A percentile compares a stretch with the other conserved stretches of the same genome.
Evolutionary conservation across 2,329 filamentous ascomycete species (phyloP).

Genomic region (Penicillium sp.): DNA sequence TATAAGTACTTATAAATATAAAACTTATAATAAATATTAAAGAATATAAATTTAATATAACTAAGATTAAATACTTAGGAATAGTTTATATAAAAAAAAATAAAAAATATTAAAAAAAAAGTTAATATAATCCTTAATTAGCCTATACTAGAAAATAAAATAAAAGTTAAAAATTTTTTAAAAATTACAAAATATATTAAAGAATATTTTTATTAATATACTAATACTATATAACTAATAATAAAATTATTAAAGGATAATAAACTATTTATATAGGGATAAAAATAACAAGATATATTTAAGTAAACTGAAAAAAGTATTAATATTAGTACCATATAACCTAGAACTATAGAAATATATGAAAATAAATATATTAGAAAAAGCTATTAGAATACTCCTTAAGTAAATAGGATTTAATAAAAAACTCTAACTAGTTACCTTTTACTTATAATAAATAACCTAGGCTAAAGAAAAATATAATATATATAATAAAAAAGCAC

Average conservation of each 20-base stretch:
- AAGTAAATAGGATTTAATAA: neutral
- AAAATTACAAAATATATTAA: neutral
- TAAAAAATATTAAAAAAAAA: neutral
- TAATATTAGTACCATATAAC: neutral
- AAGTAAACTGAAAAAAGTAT: neutral
- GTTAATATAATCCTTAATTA: neutral
- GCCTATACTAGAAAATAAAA: no score
- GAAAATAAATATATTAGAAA: neutral
- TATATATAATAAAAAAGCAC: neutral
- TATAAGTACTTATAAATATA: no score
- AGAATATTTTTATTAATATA: constrained; percentile 2
- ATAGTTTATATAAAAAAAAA: neutral
- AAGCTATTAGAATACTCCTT: constrained; percentile 5
- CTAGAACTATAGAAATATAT: neutral
- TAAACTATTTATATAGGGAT: neutral
- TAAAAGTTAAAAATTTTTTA: neutral
- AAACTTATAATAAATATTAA: no score
- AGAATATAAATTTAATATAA: no score
- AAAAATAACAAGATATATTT: neutral
- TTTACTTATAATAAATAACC: neutral
- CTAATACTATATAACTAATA: neutral
- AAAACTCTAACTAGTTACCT: neutral
- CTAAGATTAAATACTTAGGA: no score
- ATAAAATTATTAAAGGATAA: neutral
- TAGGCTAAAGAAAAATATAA: constrained; percentile 6